These are phyloP conservation scores for Monosporozyma aquatica DNA, from an alignment of 805 yeast species.

Conservation along the genomic window DNA sequence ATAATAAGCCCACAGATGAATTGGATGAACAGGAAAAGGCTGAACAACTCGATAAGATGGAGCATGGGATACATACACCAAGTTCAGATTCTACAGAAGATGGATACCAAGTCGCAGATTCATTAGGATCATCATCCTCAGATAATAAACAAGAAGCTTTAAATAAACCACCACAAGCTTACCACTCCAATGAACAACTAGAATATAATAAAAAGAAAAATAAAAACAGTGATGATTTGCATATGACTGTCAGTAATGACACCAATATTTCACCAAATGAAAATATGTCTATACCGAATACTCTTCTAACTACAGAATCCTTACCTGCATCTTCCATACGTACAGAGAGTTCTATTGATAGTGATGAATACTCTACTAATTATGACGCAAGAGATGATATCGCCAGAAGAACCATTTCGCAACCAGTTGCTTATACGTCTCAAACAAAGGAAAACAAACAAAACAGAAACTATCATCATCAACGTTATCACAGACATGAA, in stretches of 20 bases:
- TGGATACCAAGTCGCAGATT: background rate
- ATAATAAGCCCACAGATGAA: background rate
- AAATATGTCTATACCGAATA: background rate
- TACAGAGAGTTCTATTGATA: slow-evolving; percentile 5
- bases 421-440: slow-evolving; percentile 20
- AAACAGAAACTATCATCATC: slow-evolving; percentile 3
- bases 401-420: slow-evolving; percentile 13
- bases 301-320: slow-evolving; percentile 4
- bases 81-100: slow-evolving; percentile 3
- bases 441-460: slow-evolving; percentile 1
- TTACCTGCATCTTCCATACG: slow-evolving; percentile 7
- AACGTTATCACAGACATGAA: background rate
- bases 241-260: background rate
- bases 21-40: no score
- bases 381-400: background rate
- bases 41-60: no score
- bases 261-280: background rate
- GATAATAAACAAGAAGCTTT: background rate
- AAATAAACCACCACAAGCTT: background rate
- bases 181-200: background rate
- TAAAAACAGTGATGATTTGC: background rate
- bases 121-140: background rate
- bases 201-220: background rate
- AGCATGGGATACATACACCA: slow-evolving; percentile 1
- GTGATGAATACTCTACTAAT: slow-evolving; percentile 2